A percentile compares a stretch with the other conserved stretches of the same genome.
Evolutionary conservation across 2,329 filamentous ascomycete species (phyloP).

Genomic region (Sporothrix globosa): DNA sequence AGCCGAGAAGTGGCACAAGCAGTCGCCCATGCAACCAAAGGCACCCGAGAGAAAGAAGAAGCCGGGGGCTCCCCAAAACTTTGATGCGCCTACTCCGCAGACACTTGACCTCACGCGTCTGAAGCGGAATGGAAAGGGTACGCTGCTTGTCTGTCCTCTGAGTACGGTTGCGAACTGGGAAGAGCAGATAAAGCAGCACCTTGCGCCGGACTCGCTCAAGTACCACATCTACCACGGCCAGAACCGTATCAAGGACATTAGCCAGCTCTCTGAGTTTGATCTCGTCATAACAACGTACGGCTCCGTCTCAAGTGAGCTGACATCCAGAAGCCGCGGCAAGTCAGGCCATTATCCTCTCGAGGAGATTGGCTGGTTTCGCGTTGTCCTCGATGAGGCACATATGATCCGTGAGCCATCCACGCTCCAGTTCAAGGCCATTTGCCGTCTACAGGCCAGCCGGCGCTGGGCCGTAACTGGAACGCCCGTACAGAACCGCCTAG

Average conservation of each 20-base stretch:
- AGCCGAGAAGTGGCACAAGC: slow-evolving; percentile 63
- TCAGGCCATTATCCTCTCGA: slow-evolving; percentile 67
- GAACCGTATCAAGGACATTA: slow-evolving; percentile 69
- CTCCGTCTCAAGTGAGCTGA: slow-evolving; percentile 79
- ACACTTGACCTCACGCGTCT: slow-evolving; percentile 56
- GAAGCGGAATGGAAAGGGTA: slow-evolving; percentile 73
- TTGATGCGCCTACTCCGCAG: slow-evolving; percentile 48
- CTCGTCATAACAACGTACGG: slow-evolving; percentile 92
- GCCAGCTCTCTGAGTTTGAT: slow-evolving; percentile 72
- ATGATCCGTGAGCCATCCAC: slow-evolving; percentile 86
- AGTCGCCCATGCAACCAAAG: slow-evolving; percentile 55
- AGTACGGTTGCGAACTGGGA: slow-evolving; percentile 95
- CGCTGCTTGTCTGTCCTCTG: slow-evolving; percentile 83
- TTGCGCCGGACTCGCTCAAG: slow-evolving; percentile 64
- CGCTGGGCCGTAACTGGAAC: slow-evolving; percentile 98
- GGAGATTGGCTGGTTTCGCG: slow-evolving; percentile 86
- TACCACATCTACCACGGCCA: slow-evolving; percentile 88
- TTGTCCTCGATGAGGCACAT: slow-evolving; percentile 93
- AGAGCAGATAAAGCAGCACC: slow-evolving; percentile 83
- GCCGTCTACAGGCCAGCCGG: slow-evolving; percentile 74
- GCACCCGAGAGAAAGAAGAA: slow-evolving; percentile 48
- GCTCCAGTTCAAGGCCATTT: slow-evolving; percentile 81
- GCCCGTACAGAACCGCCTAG: slow-evolving; percentile 89
- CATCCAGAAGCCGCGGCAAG: slow-evolving; percentile 63
- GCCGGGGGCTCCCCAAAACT: slow-evolving; percentile 40